Evolutionary conservation across 306 rosid species (phyloP).

Genomic region (Glycine latifolia): DNA sequence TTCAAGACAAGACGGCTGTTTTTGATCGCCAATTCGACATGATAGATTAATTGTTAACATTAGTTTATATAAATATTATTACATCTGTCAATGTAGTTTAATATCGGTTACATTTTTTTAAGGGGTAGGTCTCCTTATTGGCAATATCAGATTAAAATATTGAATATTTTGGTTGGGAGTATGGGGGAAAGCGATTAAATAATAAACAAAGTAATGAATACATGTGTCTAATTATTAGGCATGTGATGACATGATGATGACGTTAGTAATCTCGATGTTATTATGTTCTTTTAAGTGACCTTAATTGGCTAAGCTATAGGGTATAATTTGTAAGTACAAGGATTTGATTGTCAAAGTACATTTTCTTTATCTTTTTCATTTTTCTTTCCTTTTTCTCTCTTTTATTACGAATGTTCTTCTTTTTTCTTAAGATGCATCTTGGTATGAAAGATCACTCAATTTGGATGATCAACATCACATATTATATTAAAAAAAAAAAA

Average conservation of each 20-base stretch:
- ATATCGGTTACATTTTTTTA: conserved; percentile 18
- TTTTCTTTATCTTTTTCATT: not conserved
- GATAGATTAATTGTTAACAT: not conserved
- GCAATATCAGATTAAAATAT: conserved; percentile 35
- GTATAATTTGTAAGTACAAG: not conserved
- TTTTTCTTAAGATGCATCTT: too few relatives aligned
- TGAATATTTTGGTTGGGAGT: not conserved
- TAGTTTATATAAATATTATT: conserved; percentile 8
- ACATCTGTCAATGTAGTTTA: conserved; percentile 7
- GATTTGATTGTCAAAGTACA: not conserved
- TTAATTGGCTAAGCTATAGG: not conserved
- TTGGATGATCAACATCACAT: not conserved
- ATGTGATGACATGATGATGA: conserved; percentile 41
- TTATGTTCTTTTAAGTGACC: not conserved
- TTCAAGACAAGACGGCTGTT: not conserved
- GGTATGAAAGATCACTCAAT: not conserved
- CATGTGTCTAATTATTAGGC: not conserved
- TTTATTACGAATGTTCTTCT: too few relatives aligned
- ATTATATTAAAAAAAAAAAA: not conserved
- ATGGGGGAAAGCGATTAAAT: not conserved
- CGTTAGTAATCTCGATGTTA: not conserved
- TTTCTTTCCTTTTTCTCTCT: too few relatives aligned
- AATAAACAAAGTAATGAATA: not conserved
- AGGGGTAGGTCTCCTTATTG: conserved; percentile 35
- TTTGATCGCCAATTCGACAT: not conserved